Evolutionary conservation across 768 basidiomycete genomes (phyloP), one percentile per base, ranked within the genome.

Genomic region (Lactarius trivialis): DNA sequence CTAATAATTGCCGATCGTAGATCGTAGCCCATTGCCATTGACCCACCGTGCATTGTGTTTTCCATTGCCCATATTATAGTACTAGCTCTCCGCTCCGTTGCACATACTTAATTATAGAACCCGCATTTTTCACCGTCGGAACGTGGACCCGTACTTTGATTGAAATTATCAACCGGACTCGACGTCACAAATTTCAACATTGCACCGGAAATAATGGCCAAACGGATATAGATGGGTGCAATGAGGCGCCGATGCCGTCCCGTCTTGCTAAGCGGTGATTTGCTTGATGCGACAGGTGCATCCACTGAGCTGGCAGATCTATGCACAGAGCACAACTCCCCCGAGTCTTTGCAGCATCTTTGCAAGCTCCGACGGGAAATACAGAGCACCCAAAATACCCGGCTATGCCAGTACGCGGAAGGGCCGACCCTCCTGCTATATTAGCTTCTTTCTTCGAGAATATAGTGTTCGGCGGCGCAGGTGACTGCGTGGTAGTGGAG

Each of bases 311-410:
- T 14, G n/a, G 45, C 60, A 17, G 53, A 60, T 55, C 36, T 21
- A 33, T 6, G n/a, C n/a, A n/a, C 52, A 52, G 51, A 34, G 7
- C 52, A 37, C 33, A 36, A 30, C 32, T 59, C 8, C 60, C 43
- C 26, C 15, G 54, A 37, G 49, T 43, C 55, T 55, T 39, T 34
- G 61, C 24, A 52, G 19, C 30, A 34, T 41, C 30, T 36, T n/a
- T 28, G 34, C 61, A 58, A 63, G 61, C 12, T 63, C 57, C 61
- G 61, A 48, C 61, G 41, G 56, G 48, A 48, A 24, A 33, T 26
- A 21, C 41, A 48, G 34, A 37, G 11, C 45, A 14, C 21, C 36
- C 36, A 5, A 15, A 39, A 39, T 39, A 39, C 15, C 43, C 14
- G n/a, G n/a, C 11, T 48, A 24, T 24, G 45, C 14, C 45, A 24